Evolutionary conservation across 495 filamentous ascomycete genomes (phyloP).

Genomic region (Geopyxis carbonaria): DNA sequence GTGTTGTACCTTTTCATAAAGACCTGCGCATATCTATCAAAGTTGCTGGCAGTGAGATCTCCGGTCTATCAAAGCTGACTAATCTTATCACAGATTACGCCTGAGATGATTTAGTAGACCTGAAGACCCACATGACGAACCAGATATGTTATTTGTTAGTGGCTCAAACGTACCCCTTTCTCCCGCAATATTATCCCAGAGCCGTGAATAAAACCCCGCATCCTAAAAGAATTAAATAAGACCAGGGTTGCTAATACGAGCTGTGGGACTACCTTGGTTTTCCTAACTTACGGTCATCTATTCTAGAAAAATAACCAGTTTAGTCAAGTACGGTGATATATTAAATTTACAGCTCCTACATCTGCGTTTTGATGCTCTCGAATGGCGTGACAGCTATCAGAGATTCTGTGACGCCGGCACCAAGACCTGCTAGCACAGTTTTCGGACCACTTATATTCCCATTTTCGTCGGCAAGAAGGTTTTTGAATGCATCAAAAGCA

Average conservation of each 20-base stretch:
- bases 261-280: conserved; percentile 27
- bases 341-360: conserved; percentile 33
- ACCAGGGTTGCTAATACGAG: not conserved
- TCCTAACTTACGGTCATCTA: conserved; percentile 81
- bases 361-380: conserved; percentile 91
- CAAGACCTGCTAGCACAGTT: conserved; percentile 86
- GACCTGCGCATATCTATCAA: too few relatives aligned
- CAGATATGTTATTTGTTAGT: too few relatives aligned
- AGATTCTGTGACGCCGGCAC: conserved; percentile 86
- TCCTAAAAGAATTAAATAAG: conserved; percentile 31
- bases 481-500: conserved; percentile 85
- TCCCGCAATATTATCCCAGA: conserved; percentile 72
- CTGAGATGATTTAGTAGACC: too few relatives aligned
- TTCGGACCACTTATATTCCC: conserved; percentile 80
- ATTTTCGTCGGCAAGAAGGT: conserved; percentile 59
- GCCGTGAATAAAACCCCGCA: conserved; percentile 86
- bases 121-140: too few relatives aligned
- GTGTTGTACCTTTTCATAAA: too few relatives aligned
- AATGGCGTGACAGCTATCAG: conserved; percentile 89
- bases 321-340: not conserved
- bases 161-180: too few relatives aligned
- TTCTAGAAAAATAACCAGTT: conserved; percentile 38
- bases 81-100: too few relatives aligned
- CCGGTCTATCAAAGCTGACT: not conserved
- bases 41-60: too few relatives aligned